A percentile compares a stretch with the other conserved stretches of the same genome.
Evolutionary conservation across 1,284 basidiomycete species (phyloP).

Genomic region (Chiua sp.): DNA sequence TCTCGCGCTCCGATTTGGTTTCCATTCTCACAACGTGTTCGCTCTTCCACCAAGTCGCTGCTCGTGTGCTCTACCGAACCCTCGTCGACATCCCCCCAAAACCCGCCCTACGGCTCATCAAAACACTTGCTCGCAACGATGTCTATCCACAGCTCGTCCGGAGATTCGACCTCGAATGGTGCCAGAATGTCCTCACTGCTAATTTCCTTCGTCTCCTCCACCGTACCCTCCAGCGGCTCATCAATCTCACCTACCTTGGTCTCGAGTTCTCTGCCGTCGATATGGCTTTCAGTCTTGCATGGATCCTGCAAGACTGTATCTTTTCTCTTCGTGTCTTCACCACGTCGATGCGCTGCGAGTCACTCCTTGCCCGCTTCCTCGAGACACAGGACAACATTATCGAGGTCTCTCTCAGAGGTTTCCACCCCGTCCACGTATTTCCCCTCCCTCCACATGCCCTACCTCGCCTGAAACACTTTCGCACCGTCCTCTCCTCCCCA

Average conservation of each 20-base stretch:
- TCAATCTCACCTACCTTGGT: slow-evolving; percentile 45
- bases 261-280: slow-evolving; percentile 52
- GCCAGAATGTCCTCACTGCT: slow-evolving; percentile 37
- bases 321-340: slow-evolving; percentile 52
- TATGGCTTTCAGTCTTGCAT: slow-evolving; percentile 42
- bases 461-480: slow-evolving; percentile 53
- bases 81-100: slow-evolving; percentile 42
- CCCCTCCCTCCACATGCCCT: slow-evolving; percentile 47
- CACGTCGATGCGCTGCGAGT: slow-evolving; percentile 57
- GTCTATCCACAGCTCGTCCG: slow-evolving; percentile 47
- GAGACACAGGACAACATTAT: slow-evolving; percentile 51
- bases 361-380: slow-evolving; percentile 53
- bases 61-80: slow-evolving; percentile 52
- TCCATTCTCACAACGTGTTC: slow-evolving; percentile 39
- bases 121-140: slow-evolving; percentile 42
- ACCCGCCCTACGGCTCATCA: slow-evolving; percentile 44
- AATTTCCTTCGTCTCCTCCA: slow-evolving; percentile 56
- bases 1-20: slow-evolving; percentile 37
- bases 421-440: slow-evolving; percentile 40
- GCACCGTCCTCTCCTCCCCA: slow-evolving; percentile 57
- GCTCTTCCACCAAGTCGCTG: slow-evolving; percentile 44
- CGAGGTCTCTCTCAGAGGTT: slow-evolving; percentile 60
- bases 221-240: slow-evolving; percentile 45
- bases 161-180: slow-evolving; percentile 48
- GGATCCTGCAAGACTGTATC: slow-evolving; percentile 50